These are phyloP conservation scores for Collariella sp. DNA, from an alignment of 495 filamentous ascomycete species.

Conservation along the genomic window DNA sequence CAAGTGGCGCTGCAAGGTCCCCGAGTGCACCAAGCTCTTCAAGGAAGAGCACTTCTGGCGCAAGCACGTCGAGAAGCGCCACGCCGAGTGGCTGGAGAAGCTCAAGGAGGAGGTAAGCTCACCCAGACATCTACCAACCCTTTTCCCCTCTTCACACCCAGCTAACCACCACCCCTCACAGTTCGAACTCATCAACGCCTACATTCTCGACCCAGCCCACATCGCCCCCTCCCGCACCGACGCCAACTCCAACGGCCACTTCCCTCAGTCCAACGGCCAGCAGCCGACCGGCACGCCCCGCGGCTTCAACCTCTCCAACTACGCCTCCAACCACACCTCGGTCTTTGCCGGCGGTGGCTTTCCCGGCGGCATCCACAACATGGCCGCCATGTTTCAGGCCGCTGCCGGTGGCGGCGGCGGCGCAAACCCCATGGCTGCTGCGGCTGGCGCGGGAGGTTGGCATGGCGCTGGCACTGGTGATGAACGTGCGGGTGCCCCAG, in stretches of 20 bases:
- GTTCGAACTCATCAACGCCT: constrained; percentile 83
- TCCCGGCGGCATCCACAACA: background rate
- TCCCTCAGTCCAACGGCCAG: constrained; percentile 66
- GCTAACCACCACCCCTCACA: no score
- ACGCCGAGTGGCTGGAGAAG: constrained; percentile 75
- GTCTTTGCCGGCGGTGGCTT: constrained; percentile 44
- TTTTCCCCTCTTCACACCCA: constrained; percentile 6
- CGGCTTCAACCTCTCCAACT: constrained; percentile 76
- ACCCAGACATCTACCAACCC: background rate
- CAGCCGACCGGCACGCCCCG: constrained; percentile 77
- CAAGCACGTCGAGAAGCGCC: constrained; percentile 96
- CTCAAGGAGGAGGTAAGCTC: constrained; percentile 71
- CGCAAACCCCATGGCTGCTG: constrained; percentile 32
- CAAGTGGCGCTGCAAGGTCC: constrained; percentile 93
- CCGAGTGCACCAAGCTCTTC: constrained; percentile 93
- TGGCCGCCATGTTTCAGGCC: constrained; percentile 46
- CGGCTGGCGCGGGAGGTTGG: constrained; percentile 45
- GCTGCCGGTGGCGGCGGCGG: constrained; percentile 41
- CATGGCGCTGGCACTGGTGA: constrained; percentile 28
- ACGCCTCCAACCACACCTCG: constrained; percentile 48
- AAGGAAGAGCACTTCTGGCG: constrained; percentile 94
- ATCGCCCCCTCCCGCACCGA: constrained; percentile 88
- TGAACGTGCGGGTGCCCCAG: constrained; percentile 30
- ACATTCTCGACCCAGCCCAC: constrained; percentile 86
- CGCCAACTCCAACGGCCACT: constrained; percentile 95